Evolutionary conservation across 352 stramenopile species (phyloP).

Genomic region (Pythium dissimile): DNA sequence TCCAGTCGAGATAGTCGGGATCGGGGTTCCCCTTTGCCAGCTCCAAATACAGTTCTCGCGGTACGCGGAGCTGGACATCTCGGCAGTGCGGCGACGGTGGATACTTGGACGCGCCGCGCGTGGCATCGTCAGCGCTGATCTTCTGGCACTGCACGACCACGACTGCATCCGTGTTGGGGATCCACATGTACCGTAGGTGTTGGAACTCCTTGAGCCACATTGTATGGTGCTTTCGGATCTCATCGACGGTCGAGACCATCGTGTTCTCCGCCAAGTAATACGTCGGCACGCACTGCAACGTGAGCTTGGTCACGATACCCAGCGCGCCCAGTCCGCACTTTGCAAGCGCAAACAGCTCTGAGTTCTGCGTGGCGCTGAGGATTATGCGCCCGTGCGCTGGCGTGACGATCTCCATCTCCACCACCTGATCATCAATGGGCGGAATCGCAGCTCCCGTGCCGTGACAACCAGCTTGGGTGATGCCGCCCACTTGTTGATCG

Average conservation of each 20-base stretch:
- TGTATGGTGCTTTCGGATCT: constrained; percentile 83
- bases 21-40: constrained; percentile 52
- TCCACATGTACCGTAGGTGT: constrained; percentile 98
- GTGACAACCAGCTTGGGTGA: constrained; percentile 94
- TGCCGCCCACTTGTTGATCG: constrained; percentile 97
- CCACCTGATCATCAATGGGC: constrained; percentile 97
- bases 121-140: constrained; percentile 41
- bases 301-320: constrained; percentile 96
- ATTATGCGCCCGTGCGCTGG: constrained; percentile 89
- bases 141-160: constrained; percentile 91
- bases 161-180: constrained; percentile 95
- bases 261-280: constrained; percentile 95
- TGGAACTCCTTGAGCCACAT: constrained; percentile 74
- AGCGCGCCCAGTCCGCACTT: constrained; percentile 95
- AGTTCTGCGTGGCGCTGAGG: constrained; percentile 74
- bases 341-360: constrained; percentile 88
- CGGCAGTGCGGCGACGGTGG: constrained; percentile 41
- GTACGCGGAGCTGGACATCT: constrained; percentile 67
- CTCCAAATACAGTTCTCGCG: constrained; percentile 80
- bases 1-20: constrained; percentile 70
- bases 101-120: constrained; percentile 33
- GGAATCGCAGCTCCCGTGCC: constrained; percentile 93
- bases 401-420: constrained; percentile 95
- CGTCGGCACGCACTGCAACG: constrained; percentile 92
- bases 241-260: constrained; percentile 82